Percentiles rank a stretch among this genome's conserved stretches.
phyloP scores from a whole-genome alignment of 2,329 filamentous ascomycete genomes.

The Beauveria brongniartii region DNA sequence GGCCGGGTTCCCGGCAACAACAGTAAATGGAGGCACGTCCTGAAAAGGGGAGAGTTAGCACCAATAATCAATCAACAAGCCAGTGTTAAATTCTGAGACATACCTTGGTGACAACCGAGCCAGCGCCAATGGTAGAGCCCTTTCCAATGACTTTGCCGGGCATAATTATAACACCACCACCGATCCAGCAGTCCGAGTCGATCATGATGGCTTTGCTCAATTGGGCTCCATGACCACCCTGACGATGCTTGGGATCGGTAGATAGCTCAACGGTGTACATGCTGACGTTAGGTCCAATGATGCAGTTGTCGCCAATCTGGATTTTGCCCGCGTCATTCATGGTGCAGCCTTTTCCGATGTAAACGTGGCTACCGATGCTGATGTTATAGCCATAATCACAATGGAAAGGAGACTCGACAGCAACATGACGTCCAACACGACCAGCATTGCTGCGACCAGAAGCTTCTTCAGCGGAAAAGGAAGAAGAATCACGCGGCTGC shows the following conservation, averaged over 20 bases:
- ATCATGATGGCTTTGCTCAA: constrained; percentile 66
- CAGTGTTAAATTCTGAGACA: constrained; percentile 18
- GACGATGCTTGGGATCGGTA: constrained; percentile 63
- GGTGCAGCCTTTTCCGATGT: constrained; percentile 74
- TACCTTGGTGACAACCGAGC: constrained; percentile 75
- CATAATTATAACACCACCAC: constrained; percentile 67
- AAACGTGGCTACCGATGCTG: constrained; percentile 73
- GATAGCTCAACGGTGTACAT: constrained; percentile 70
- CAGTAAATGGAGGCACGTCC: constrained; percentile 60
- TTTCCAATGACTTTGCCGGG: constrained; percentile 73
- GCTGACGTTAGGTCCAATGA: constrained; percentile 77
- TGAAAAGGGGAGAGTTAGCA: constrained; percentile 15
- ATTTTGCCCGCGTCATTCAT: constrained; percentile 83
- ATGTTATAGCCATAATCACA: constrained; percentile 98
- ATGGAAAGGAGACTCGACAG: constrained; percentile 80
- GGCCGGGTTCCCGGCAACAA: constrained; percentile 64
- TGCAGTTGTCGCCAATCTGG: constrained; percentile 67
- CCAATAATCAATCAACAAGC: background rate
- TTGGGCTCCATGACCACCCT: constrained; percentile 65
- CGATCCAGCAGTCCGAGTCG: constrained; percentile 79
- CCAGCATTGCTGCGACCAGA: constrained; percentile 47
- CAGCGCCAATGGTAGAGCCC: constrained; percentile 73
- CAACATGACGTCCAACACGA: constrained; percentile 63
- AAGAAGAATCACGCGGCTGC: constrained; percentile 49
- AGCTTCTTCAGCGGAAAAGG: constrained; percentile 46